phyloP scores from a whole-genome alignment of 257 asterid species.

The Mentha longifolia region DNA sequence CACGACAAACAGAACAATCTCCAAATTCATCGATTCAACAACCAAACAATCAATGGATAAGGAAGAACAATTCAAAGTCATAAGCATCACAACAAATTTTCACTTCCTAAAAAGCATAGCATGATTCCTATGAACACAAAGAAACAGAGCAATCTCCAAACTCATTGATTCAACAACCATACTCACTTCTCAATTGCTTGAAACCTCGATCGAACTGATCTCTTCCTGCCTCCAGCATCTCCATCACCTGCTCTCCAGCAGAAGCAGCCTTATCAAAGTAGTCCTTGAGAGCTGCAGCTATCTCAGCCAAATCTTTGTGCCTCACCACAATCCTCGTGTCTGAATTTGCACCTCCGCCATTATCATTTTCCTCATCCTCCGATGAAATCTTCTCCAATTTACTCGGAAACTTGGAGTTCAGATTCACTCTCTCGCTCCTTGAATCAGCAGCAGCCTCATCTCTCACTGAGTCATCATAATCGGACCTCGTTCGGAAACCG shows the following conservation, averaged over 20 bases:
- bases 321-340: constrained; percentile 74
- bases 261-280: constrained; percentile 86
- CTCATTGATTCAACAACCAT: not conserved
- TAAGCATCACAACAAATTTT: not conserved
- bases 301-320: constrained; percentile 79
- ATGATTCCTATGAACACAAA: not conserved
- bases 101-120: too few relatives aligned
- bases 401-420: constrained; percentile 42
- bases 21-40: too few relatives aligned
- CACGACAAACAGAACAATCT: not conserved
- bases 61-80: too few relatives aligned
- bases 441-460: constrained; percentile 31
- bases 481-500: constrained; percentile 45
- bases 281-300: constrained; percentile 70
- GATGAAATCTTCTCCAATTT: constrained; percentile 58
- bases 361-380: constrained; percentile 56
- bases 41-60: not conserved
- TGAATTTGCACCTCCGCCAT: constrained; percentile 42
- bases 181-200: constrained; percentile 85
- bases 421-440: constrained; percentile 35
- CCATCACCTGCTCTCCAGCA: constrained; percentile 85
- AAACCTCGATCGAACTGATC: constrained; percentile 91
- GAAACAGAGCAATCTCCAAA: constrained; percentile 13
- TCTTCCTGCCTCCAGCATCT: constrained; percentile 84
- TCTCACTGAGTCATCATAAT: constrained; percentile 50